Percentiles rank a stretch among this genome's conserved stretches.
phyloP scores from a whole-genome alignment of 768 basidiomycete genomes.

The Phylloporus arenicola region DNA sequence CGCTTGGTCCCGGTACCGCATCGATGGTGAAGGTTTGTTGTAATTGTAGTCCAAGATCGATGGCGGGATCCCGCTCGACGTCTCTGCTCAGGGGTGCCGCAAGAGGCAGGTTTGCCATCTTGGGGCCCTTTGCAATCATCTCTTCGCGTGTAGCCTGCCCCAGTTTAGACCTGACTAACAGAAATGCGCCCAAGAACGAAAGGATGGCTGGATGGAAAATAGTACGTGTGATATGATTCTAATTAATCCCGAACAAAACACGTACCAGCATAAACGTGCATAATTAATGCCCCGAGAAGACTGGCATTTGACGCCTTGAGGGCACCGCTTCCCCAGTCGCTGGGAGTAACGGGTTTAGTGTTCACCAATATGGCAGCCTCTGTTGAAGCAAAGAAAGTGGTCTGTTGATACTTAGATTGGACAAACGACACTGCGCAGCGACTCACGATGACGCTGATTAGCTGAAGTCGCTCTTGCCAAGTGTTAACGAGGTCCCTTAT shows the following conservation, averaged over 20 bases:
- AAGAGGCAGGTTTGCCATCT: slow-evolving; percentile 20
- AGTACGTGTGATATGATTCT: neutral
- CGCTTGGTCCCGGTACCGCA: neutral
- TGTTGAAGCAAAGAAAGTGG: slow-evolving; percentile 58
- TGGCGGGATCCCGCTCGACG: slow-evolving; percentile 6
- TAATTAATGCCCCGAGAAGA: slow-evolving; percentile 47
- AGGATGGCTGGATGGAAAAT: slow-evolving; percentile 29
- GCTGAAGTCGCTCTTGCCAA: slow-evolving; percentile 59
- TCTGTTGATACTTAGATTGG: slow-evolving; percentile 29
- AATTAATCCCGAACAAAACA: slow-evolving; percentile 2
- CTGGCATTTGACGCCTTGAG: slow-evolving; percentile 39
- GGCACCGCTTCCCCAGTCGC: slow-evolving; percentile 8
- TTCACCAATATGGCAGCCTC: slow-evolving; percentile 50
- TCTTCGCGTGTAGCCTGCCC: slow-evolving; percentile 48
- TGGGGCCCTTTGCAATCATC: slow-evolving; percentile 31
- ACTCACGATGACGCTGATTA: slow-evolving; percentile 55
- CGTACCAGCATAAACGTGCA: slow-evolving; percentile 50
- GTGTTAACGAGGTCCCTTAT: slow-evolving; percentile 49
- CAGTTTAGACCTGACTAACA: slow-evolving; percentile 51
- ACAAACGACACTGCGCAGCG: neutral
- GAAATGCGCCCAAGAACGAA: slow-evolving; percentile 52
- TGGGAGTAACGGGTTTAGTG: slow-evolving; percentile 29
- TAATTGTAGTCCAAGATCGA: neutral
- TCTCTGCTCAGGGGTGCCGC: slow-evolving; percentile 7
- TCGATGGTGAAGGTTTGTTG: neutral